Conservation (phyloP, 2,329 filamentous ascomycete species). For the Sarocladium oryzae region DNA sequence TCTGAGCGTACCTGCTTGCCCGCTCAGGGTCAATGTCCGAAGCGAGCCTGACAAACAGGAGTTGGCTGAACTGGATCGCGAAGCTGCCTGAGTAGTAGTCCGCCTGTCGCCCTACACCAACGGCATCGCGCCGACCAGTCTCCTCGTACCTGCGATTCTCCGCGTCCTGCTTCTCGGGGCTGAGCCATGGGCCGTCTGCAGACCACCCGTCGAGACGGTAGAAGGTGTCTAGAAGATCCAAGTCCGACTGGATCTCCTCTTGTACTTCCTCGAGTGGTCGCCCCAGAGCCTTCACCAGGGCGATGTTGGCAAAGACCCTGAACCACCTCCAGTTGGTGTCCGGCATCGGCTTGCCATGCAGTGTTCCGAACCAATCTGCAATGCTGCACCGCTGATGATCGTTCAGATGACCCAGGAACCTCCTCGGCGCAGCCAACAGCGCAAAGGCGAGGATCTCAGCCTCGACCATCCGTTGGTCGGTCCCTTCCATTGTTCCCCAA, state of each 20-base stretch:
- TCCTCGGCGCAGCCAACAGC: conserved; percentile 34
- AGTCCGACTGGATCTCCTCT: conserved; percentile 31
- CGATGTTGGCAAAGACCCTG: conserved; percentile 42
- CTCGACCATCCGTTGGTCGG: conserved; percentile 49
- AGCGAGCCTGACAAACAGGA: conserved; percentile 39
- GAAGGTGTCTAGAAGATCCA: conserved; percentile 37
- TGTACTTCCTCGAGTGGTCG: conserved; percentile 25
- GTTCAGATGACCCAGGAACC: conserved; percentile 25
- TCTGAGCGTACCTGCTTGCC: conserved; percentile 27
- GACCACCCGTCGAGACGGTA: conserved; percentile 40
- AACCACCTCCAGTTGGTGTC: conserved; percentile 48
- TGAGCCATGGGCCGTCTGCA: conserved; percentile 37
- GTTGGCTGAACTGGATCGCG: conserved; percentile 44
- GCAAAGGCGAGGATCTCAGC: conserved; percentile 44
- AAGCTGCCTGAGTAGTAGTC: conserved; percentile 50
- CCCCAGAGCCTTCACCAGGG: conserved; percentile 34
- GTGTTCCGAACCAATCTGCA: conserved; percentile 31
- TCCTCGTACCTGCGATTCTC: conserved; percentile 10
- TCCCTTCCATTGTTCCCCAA: conserved; percentile 39
- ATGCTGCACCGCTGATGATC: conserved; percentile 28
- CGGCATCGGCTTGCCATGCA: conserved; percentile 40
- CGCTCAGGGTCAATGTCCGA: conserved; percentile 32
- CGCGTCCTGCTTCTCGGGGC: conserved; percentile 13
- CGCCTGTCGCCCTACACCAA: conserved; percentile 29
- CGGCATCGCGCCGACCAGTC: conserved; percentile 17